Conservation (phyloP, 768 basidiomycete genomes). For the Tricholoma sp. region DNA sequence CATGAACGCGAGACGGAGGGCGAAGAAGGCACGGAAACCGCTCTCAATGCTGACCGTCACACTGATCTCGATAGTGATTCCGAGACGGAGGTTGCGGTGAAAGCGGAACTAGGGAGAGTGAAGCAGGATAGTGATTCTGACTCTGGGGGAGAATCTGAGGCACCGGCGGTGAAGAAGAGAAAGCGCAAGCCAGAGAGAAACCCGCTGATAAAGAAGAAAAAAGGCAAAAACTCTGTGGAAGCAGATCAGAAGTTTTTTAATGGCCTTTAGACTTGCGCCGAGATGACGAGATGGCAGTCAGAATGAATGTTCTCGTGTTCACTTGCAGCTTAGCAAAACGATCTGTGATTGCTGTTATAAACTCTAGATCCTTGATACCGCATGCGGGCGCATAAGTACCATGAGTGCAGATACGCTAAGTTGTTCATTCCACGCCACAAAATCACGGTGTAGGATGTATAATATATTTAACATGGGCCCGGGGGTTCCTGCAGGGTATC, state of each 20-base stretch:
- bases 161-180: constrained; percentile 40
- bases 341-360: not conserved
- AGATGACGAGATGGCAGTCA: not conserved
- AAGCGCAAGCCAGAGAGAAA: constrained; percentile 55
- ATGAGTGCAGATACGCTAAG: not conserved
- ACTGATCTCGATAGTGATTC: constrained; percentile 21
- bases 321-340: not conserved
- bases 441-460: not conserved
- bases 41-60: constrained; percentile 11
- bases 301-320: not conserved
- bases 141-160: constrained; percentile 21
- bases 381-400: not conserved
- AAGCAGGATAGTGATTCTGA: constrained; percentile 19
- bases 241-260: constrained; percentile 64
- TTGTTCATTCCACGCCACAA: not conserved
- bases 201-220: constrained; percentile 45
- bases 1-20: constrained; percentile 14
- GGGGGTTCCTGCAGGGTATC: not conserved
- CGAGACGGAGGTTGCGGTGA: constrained; percentile 21
- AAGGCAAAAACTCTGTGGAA: constrained; percentile 54
- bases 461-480: not conserved
- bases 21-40: not conserved
- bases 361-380: not conserved
- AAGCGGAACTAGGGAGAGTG: constrained; percentile 4
- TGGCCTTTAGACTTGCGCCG: constrained; percentile 39